Base-by-base conservation (phyloP, 306 rosid species). In the Trifolium repens region DNA sequence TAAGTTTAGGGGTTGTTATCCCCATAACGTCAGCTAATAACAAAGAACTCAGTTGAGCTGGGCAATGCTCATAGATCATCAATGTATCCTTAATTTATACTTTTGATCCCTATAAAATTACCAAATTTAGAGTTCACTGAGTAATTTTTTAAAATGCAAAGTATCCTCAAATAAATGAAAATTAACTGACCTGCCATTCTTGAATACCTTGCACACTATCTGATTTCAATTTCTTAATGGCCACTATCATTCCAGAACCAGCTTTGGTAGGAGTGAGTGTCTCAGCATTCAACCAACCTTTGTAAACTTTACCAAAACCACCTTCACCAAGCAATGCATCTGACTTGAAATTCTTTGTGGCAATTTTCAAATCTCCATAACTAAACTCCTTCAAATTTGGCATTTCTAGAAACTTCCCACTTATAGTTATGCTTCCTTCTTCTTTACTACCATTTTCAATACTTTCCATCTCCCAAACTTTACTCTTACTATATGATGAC, bases 291-390 rank as follows among this genome's bases (percentile, higher is more conserved):
- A 94, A 78, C 96, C 97, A 91, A 52, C 96, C 96, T 76, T 86
- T 94, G 85, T 84, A 90, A 42, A 94, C 98, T 81, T 72, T 87
- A 8, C 97, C 98, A 79, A 94, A 94, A 3, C 97, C 98, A 35
- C 98, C 98, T 66, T 90, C 91, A 7, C 98, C 98, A 37, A 91
- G 77, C 80, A 94, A 74, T 62, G 80, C 11, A 79, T 86, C 89
- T 3, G 81, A 12, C 62, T 72, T 91, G 89, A 94, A 94, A 73
- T 75, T 77, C 84, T 35, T 89, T 0, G 97, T 84, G 5, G 93
- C 89, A 0, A 82, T 52, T 78, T 81, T 91, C 88, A 91, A 22
- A 22, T 94, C 98, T 9, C 72, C 78, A 68, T 83, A 86, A 35
- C 39, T 88, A 81, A 88, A 94, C 27, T 73, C 89, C 73, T 81